Base-by-base conservation (phyloP, 2,329 filamentous ascomycete genomes). In the Aspergillus brunneoviolaceus region DNA sequence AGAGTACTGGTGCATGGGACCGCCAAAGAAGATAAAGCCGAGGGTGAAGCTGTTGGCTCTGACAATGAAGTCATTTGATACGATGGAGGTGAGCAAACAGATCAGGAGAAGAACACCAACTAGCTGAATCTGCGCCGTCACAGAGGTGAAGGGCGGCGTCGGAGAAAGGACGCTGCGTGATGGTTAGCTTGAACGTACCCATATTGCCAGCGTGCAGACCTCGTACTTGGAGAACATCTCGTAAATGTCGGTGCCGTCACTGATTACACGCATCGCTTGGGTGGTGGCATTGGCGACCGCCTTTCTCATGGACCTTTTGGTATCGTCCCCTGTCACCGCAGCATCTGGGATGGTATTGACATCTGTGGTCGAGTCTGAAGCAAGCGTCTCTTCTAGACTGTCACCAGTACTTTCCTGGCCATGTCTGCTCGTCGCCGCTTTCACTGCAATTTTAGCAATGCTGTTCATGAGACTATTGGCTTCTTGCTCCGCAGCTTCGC, bases 401-500 rank as follows among this genome's bases (percentile, higher is more conserved):
- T 79, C 77, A 14, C 79, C 73, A 2, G 84, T 82, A 31, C 89
- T 85, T 4, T 80, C 81, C 70, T 90, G 85, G 0, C 89, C 89
- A 64, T 92, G 87, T 71, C 92, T 92, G 0, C 90, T 91, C 0
- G 88, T 86, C 2, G 90, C 90, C 66, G 89, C 90, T 57, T 88
- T 88, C 29, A 95, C 77, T 1, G 90, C 88, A 10, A 95, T 85
- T 19, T 85, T 83, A 9, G 88, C 85, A 58, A 95, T 87, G 39
- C 87, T 86, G 61, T 88, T 89, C 63, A 95, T 88, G 62, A 96
- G 89, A 70, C 91, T 93, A 63, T 84, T 88, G 2, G 91, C 91
- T 72, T 96, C 91, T 62, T 90, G 86, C 73, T 96, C 91, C 0
- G 92, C 89, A 0, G 90, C 90, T 72, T 95, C 91, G 27, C 91